A percentile compares a stretch with the other conserved stretches of the same genome.
phyloP scores from a whole-genome alignment of 75 land plant species.

The Cunninghamia lanceolata region DNA sequence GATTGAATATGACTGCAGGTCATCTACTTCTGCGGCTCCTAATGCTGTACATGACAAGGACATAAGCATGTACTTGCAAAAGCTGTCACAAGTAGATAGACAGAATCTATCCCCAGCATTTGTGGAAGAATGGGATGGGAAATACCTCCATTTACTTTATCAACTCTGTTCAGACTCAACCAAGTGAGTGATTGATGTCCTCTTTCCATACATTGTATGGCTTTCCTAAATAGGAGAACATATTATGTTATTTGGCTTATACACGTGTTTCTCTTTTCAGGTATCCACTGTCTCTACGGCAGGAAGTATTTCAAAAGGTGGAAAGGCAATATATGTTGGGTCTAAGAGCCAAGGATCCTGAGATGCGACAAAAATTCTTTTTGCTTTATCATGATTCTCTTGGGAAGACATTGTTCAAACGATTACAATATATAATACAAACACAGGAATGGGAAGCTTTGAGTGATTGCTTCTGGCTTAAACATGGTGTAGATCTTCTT shows the following conservation, averaged over 20 bases:
- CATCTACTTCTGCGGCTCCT: slow-evolving; percentile 39
- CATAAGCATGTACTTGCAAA: slow-evolving; percentile 84
- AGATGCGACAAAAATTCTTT: slow-evolving; percentile 84
- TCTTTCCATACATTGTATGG: neutral
- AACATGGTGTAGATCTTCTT: slow-evolving; percentile 95
- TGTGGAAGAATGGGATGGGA: slow-evolving; percentile 90
- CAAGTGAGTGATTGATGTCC: slow-evolving; percentile 53
- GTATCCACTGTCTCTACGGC: slow-evolving; percentile 66
- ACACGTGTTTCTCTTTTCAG: slow-evolving; percentile 30
- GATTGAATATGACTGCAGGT: slow-evolving; percentile 81
- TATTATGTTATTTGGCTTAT: slow-evolving; percentile 1
- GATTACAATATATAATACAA: slow-evolving; percentile 94
- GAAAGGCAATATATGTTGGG: slow-evolving; percentile 96
- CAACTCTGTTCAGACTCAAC: slow-evolving; percentile 87
- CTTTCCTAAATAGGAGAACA: neutral
- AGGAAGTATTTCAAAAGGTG: slow-evolving; percentile 97
- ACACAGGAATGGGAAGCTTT: slow-evolving; percentile 98
- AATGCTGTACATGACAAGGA: slow-evolving; percentile 52
- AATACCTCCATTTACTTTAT: slow-evolving; percentile 87
- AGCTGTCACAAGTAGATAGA: slow-evolving; percentile 89
- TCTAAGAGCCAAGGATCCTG: slow-evolving; percentile 90
- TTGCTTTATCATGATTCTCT: slow-evolving; percentile 92
- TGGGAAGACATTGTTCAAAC: slow-evolving; percentile 72
- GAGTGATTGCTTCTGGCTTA: slow-evolving; percentile 99
- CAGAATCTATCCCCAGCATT: slow-evolving; percentile 54